These are phyloP conservation scores for Thielaviopsis populi DNA, from an alignment of 2,329 filamentous ascomycete genomes.

Conservation along the genomic window DNA sequence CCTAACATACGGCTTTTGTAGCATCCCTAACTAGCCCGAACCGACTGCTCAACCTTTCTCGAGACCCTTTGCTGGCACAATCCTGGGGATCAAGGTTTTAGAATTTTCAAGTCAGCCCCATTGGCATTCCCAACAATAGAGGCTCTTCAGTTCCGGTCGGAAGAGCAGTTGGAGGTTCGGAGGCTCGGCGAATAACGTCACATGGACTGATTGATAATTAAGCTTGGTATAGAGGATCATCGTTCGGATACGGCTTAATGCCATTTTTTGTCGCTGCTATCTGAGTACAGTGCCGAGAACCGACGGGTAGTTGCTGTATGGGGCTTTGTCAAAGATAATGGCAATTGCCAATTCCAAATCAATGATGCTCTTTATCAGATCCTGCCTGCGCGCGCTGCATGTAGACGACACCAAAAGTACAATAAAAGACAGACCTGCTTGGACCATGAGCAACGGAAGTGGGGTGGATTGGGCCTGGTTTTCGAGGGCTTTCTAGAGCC, in stretches of 20 bases:
- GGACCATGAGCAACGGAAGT: background rate
- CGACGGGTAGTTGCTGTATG: background rate
- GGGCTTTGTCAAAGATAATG: background rate
- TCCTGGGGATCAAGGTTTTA: too few species aligned
- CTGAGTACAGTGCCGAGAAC: conserved; percentile 1
- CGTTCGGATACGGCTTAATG: background rate
- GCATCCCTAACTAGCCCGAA: background rate
- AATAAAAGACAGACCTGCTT: background rate
- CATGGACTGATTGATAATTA: background rate
- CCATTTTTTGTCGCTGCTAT: background rate
- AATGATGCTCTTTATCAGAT: background rate
- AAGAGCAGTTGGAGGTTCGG: background rate
- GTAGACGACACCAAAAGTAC: too few species aligned
- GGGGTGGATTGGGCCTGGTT: background rate
- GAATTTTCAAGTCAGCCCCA: too few species aligned
- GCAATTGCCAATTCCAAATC: too few species aligned
- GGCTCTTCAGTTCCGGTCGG: background rate
- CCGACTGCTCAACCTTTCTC: too few species aligned
- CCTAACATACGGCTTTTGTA: background rate
- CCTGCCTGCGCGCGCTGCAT: background rate
- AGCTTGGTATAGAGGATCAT: background rate
- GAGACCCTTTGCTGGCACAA: too few species aligned
- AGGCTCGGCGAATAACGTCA: background rate
- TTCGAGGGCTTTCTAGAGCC: too few species aligned
- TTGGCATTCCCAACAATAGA: background rate